phyloP scores from a whole-genome alignment of 257 asterid genomes.

The Penstemon davidsonii region DNA sequence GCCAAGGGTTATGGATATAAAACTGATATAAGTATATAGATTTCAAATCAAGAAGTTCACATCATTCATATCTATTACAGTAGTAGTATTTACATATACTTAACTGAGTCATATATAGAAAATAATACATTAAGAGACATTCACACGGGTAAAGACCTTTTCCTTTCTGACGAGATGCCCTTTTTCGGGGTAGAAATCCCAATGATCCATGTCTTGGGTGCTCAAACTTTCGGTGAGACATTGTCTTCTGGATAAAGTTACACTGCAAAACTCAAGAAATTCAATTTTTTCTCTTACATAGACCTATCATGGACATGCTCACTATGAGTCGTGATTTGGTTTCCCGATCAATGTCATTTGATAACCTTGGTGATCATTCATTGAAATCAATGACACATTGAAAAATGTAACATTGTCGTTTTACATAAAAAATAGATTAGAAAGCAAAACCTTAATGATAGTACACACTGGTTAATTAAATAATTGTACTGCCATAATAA shows the following conservation, averaged over 20 bases:
- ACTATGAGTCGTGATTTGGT: too few species aligned
- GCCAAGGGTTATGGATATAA: too few species aligned
- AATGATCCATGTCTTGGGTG: constrained; percentile 93
- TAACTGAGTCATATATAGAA: not conserved
- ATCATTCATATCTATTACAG: too few species aligned
- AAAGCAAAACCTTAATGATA: too few species aligned
- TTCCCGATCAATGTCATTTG: too few species aligned
- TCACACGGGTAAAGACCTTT: constrained; percentile 47
- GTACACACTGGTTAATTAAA: too few species aligned
- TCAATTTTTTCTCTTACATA: constrained; percentile 4
- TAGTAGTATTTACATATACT: too few species aligned
- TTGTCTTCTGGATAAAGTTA: constrained; percentile 24
- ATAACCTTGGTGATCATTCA: too few species aligned
- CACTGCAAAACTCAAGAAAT: constrained; percentile 44
- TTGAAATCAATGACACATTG: too few species aligned
- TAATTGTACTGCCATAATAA: too few species aligned
- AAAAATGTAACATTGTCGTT: too few species aligned
- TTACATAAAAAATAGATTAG: too few species aligned
- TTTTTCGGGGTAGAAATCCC: constrained; percentile 85
- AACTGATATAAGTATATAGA: not conserved
- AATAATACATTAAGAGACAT: not conserved
- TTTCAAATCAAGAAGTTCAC: not conserved
- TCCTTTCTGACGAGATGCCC: constrained; percentile 78
- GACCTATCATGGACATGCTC: not conserved
- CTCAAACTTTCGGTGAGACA: constrained; percentile 93